Evolutionary conservation across 148 eudicot species (phyloP).

Genomic region (Nyssa sinensis): DNA sequence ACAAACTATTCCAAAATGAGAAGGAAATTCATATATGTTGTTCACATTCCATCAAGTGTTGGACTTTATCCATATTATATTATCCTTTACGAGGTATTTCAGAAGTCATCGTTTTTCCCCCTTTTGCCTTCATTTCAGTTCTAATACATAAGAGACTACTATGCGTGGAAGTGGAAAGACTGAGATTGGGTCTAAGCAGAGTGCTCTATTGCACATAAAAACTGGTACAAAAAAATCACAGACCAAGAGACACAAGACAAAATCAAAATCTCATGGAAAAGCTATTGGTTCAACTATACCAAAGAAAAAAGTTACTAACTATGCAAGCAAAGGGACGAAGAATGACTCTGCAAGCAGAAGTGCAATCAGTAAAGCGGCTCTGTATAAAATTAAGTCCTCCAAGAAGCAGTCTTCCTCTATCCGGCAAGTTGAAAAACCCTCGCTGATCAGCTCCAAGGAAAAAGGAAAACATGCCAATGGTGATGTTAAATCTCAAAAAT

Average conservation of each 20-base stretch:
- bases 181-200: too few relatives aligned
- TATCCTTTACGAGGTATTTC: background rate
- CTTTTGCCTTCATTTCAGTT: background rate
- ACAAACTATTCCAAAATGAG: background rate
- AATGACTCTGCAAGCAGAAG: conserved; percentile 16
- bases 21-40: background rate
- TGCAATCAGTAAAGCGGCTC: conserved; percentile 13
- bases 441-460: conserved; percentile 12
- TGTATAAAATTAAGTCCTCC: conserved; percentile 23
- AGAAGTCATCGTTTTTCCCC: background rate
- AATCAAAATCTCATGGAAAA: conserved; percentile 3
- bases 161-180: conserved; percentile 19
- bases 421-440: conserved; percentile 22
- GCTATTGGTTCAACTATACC: background rate
- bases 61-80: background rate
- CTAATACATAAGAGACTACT: background rate
- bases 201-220: too few relatives aligned
- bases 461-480: conserved; percentile 20
- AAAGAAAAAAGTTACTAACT: conserved; percentile 13
- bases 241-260: conserved; percentile 15
- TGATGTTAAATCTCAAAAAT: conserved; percentile 25
- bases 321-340: conserved; percentile 15
- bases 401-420: conserved; percentile 30
- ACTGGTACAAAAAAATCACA: too few relatives aligned
- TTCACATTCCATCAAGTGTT: background rate